Evolutionary conservation across 345 rosid species (phyloP).

Genomic region (Erucastrum elatum): DNA sequence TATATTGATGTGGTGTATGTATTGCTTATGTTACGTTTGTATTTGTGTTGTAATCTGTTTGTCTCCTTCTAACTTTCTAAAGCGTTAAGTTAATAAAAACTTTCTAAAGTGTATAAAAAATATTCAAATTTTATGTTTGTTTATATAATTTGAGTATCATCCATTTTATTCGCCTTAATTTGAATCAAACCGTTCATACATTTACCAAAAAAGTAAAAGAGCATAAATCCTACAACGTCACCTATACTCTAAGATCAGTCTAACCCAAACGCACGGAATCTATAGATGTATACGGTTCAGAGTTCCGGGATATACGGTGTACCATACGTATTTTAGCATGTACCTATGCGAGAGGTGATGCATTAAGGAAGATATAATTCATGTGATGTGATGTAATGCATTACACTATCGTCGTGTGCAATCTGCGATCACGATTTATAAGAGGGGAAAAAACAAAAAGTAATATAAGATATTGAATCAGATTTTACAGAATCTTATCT

Average conservation of each 20-base stretch:
- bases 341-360: slow-evolving; percentile 28
- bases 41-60: not conserved
- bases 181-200: not conserved
- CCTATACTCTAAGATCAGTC: not conserved
- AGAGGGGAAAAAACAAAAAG: not conserved
- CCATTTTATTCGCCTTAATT: not conserved
- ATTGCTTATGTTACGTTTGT: not conserved
- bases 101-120: not conserved
- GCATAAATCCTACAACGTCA: not conserved
- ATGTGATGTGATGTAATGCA: slow-evolving; percentile 42
- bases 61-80: not conserved
- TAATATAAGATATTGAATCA: slow-evolving; percentile 26
- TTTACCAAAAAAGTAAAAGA: not conserved
- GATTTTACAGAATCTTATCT: slow-evolving; percentile 40
- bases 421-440: slow-evolving; percentile 30
- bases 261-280: slow-evolving; percentile 11
- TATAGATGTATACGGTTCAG: slow-evolving; percentile 1
- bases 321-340: slow-evolving; percentile 23
- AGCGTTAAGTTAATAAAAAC: too few relatives aligned
- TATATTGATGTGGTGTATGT: not conserved
- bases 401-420: slow-evolving; percentile 41
- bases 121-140: not conserved
- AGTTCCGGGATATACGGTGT: slow-evolving; percentile 28
- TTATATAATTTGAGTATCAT: not conserved
- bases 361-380: slow-evolving; percentile 20